A percentile compares a stretch with the other conserved stretches of the same genome.
These are phyloP conservation scores for Lathyrus sativus DNA, from an alignment of 306 rosid genomes.

Conservation along the genomic window DNA sequence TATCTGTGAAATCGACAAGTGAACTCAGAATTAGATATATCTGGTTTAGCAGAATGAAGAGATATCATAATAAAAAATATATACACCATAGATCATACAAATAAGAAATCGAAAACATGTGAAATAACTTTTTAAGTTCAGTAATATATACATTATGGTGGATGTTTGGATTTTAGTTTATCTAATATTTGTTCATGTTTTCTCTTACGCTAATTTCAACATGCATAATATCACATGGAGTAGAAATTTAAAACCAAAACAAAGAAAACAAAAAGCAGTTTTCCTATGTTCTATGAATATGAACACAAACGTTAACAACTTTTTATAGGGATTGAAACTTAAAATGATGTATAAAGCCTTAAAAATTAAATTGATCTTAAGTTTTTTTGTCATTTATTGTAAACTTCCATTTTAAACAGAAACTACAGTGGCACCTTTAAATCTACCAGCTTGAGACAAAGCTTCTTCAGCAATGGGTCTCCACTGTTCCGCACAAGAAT, in stretches of 20 bases:
- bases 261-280: neutral
- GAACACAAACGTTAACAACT: neutral
- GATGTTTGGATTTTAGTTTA: neutral
- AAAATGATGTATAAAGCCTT: neutral
- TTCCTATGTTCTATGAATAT: neutral
- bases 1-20: conserved; percentile 38
- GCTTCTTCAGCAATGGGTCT: conserved; percentile 94
- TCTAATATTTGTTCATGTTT: neutral
- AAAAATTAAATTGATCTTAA: conserved; percentile 5
- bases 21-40: conserved; percentile 24
- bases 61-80: neutral
- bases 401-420: conserved; percentile 19
- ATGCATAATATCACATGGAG: neutral
- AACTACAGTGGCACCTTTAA: conserved; percentile 59
- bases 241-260: neutral
- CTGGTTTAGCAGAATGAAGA: conserved; percentile 6
- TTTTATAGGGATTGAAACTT: neutral
- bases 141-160: neutral
- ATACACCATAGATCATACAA: neutral
- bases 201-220: neutral
- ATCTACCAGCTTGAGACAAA: conserved; percentile 65
- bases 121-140: neutral
- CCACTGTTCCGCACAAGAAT: conserved; percentile 98
- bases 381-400: conserved; percentile 27
- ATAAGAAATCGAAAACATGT: conserved; percentile 1